Evolutionary conservation across 2,329 filamentous ascomycete species (phyloP), one percentile per base, ranked within the genome.

Genomic region (Proliferodiscus dingleyae): DNA sequence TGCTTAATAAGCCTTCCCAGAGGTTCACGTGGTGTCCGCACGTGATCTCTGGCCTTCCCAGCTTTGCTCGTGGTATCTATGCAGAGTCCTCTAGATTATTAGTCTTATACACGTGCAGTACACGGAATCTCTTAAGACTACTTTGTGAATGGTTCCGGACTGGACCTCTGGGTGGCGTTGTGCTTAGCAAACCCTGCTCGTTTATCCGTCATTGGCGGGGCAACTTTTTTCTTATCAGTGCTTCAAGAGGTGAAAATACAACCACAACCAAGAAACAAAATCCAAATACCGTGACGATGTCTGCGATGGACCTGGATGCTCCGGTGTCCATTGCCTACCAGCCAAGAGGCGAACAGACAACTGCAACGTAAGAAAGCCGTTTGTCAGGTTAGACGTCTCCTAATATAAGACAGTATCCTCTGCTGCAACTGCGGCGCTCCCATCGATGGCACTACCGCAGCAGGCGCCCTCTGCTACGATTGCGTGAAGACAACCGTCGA

Each of bases 371-470:
- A 57, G 72, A 64, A 37, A 40, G 40, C 22, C 26, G 24, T 18
- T 16, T 10, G 3, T 22, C 34, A 5, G n/a, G 13, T 18, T 21
- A 32, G 48, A 38, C 45, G 38, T 43, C 41, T 37, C 41, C 43
- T 52, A 57, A 52, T 54, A 59, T 18, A 10, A 44, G 45, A 43
- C 49, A 87, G 83, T n/a, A 95, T 97, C 64, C 85, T 98, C 47
- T 98, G 93, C 70, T 95, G 89, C 73, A 95, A 97, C 75, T 98
- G 93, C 68, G 93, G 91, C 63, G 89, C 88, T 50, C 85, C 91
- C 30, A 95, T 98, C 61, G 90, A 96, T 68, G 93, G 93, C 67
- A 95, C 89, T 15, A 81, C 82, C 11, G 77, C 87, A 21, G 83
- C 86, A 43, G 89, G 89, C 51, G 90, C 93, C 32, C 83, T 96